Evolutionary conservation across 2,329 filamentous ascomycete species (phyloP).

Genomic region (Arthrinium puccinioides): DNA sequence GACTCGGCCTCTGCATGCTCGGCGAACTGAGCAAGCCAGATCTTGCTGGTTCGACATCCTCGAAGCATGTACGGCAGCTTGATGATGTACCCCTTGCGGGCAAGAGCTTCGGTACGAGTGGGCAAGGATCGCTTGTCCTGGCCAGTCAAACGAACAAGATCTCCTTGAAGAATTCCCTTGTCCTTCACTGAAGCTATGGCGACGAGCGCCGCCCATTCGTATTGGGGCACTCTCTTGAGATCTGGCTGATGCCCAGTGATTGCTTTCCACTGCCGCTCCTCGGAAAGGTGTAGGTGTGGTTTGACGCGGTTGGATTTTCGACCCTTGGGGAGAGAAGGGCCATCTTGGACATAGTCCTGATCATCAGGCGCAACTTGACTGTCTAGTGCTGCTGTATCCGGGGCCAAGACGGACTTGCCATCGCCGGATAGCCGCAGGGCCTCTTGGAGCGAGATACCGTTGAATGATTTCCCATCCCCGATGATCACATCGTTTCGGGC

Average conservation of each 20-base stretch:
- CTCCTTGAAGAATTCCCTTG: conserved; percentile 53
- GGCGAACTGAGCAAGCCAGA: conserved; percentile 52
- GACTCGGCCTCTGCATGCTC: conserved; percentile 30
- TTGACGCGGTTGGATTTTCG: background rate
- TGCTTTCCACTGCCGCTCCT: conserved; percentile 51
- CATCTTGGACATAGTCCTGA: background rate
- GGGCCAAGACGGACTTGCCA: conserved; percentile 3
- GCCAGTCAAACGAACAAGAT: conserved; percentile 47
- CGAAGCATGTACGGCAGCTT: conserved; percentile 53
- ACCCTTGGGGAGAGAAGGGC: conserved; percentile 5
- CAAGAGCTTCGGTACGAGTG: conserved; percentile 51
- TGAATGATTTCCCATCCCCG: conserved; percentile 26
- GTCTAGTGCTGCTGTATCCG: background rate
- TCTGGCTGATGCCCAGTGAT: conserved; percentile 53
- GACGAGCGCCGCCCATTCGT: conserved; percentile 52
- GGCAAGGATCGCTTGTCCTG: conserved; percentile 60
- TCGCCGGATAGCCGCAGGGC: conserved; percentile 19
- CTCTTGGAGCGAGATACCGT: conserved; percentile 30
- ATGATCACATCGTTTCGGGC: conserved; percentile 32
- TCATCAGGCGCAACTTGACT: too few species aligned
- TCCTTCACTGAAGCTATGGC: conserved; percentile 48
- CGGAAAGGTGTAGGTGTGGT: conserved; percentile 39
- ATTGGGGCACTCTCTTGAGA: conserved; percentile 48
- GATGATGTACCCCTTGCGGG: conserved; percentile 53
- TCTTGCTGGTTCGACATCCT: conserved; percentile 54